phyloP scores from a whole-genome alignment of 371 early-diverging fungal genomes.

The Apophysomyces sp. region DNA sequence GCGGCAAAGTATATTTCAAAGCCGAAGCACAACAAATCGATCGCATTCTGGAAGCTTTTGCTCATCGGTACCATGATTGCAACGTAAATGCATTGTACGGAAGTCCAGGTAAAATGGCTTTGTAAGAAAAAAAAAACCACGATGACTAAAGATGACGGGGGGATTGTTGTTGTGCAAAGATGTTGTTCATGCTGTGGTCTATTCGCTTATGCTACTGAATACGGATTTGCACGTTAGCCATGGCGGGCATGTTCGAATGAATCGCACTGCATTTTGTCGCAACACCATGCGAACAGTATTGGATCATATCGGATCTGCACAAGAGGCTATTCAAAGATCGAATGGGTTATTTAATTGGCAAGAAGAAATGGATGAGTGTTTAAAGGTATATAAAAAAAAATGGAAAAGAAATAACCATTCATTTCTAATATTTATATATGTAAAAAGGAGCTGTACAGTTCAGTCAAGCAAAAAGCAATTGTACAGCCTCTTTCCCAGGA shows the following conservation, averaged over 20 bases:
- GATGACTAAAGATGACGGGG: neutral
- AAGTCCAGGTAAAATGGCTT: constrained; percentile 34
- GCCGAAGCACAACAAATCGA: constrained; percentile 91
- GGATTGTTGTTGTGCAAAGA: constrained; percentile 29
- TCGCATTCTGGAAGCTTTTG: constrained; percentile 76
- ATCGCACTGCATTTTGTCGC: constrained; percentile 44
- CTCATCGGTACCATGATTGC: constrained; percentile 72
- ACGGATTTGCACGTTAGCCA: constrained; percentile 86
- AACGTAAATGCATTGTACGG: constrained; percentile 55
- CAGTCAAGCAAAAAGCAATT: constrained; percentile 17
- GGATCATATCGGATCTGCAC: constrained; percentile 21
- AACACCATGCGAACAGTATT: constrained; percentile 51
- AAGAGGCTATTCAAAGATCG: neutral
- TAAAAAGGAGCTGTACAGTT: constrained; percentile 12
- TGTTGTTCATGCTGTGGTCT: constrained; percentile 79
- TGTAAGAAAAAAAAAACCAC: neutral
- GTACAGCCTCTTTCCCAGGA: neutral
- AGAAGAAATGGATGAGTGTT: constrained; percentile 8
- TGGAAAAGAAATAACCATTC: neutral
- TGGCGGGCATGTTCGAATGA: constrained; percentile 50
- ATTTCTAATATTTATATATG: neutral
- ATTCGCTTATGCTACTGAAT: constrained; percentile 85
- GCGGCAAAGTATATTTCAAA: constrained; percentile 76
- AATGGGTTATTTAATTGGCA: constrained; percentile 8
- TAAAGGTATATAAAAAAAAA: constrained; percentile 4